These are phyloP conservation scores for Cercospora citrullina DNA, from an alignment of 2,329 filamentous ascomycete species.

Conservation along the genomic window DNA sequence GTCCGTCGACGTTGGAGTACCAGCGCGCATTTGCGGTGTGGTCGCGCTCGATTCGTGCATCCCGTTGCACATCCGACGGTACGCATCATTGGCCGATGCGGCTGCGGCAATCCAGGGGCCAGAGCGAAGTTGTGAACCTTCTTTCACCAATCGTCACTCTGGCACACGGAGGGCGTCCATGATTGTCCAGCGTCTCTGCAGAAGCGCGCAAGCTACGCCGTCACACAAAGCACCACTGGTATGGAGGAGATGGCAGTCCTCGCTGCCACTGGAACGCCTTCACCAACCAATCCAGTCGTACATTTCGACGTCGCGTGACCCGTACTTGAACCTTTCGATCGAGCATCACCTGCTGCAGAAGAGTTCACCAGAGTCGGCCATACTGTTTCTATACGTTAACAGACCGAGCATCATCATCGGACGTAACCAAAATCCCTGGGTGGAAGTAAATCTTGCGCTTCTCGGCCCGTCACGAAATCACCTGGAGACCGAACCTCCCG, in stretches of 20 bases:
- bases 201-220: slow-evolving; percentile 19
- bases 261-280: slow-evolving; percentile 27
- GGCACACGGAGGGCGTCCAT: slow-evolving; percentile 28
- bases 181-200: slow-evolving; percentile 32
- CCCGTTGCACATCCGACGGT: slow-evolving; percentile 2
- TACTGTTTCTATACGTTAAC: slow-evolving; percentile 89
- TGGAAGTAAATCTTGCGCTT: slow-evolving; percentile 74
- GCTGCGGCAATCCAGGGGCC: slow-evolving; percentile 5
- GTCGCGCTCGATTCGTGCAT: slow-evolving; percentile 2
- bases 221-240: slow-evolving; percentile 14
- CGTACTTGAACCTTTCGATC: slow-evolving; percentile 88
- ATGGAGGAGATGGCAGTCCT: slow-evolving; percentile 31
- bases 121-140: slow-evolving; percentile 4
- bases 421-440: slow-evolving; percentile 97
- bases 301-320: slow-evolving; percentile 60
- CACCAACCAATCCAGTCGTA: slow-evolving; percentile 46
- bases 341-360: slow-evolving; percentile 85
- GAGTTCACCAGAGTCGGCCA: slow-evolving; percentile 67
- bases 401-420: slow-evolving; percentile 85
- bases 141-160: slow-evolving; percentile 20
- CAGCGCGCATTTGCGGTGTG: background rate
- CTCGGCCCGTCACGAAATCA: slow-evolving; percentile 50
- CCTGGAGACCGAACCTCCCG: slow-evolving; percentile 40
- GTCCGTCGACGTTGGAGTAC: background rate
- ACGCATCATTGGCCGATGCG: slow-evolving; percentile 8